Conservation (phyloP, 2,329 filamentous ascomycete genomes). For the Aureobasidium sp. region DNA sequence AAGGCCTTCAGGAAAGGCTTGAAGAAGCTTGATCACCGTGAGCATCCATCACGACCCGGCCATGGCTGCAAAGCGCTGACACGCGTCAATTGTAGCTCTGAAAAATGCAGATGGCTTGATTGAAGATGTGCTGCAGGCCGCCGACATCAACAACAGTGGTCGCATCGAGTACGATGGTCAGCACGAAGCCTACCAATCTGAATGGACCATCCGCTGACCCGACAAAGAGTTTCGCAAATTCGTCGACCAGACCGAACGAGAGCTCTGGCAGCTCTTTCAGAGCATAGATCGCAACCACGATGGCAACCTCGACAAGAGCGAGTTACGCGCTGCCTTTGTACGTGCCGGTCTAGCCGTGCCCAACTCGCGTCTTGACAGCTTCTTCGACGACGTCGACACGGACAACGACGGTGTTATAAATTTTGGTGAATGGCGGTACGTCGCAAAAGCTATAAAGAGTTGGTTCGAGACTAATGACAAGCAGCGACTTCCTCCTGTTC, state of each 20-base stretch:
- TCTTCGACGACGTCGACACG: constrained; percentile 83
- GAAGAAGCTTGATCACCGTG: constrained; percentile 86
- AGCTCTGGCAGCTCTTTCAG: constrained; percentile 74
- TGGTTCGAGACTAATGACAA: neutral
- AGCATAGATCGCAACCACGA: constrained; percentile 81
- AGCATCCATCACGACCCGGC: constrained; percentile 31
- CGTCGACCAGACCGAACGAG: constrained; percentile 77
- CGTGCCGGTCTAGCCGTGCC: constrained; percentile 73
- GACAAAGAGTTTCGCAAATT: constrained; percentile 77
- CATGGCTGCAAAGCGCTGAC: neutral
- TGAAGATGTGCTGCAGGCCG: constrained; percentile 68
- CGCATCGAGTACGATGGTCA: constrained; percentile 83
- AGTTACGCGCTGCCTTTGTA: constrained; percentile 72
- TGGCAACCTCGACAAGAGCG: constrained; percentile 78
- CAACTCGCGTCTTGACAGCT: constrained; percentile 67
- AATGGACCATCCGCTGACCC: constrained; percentile 2
- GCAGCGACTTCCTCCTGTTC: constrained; percentile 87
- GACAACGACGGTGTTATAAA: constrained; percentile 82
- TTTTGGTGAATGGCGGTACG: constrained; percentile 93
- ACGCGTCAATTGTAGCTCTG: constrained; percentile 47
- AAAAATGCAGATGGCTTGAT: constrained; percentile 90
- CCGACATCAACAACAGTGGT: constrained; percentile 82
- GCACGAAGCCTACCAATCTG: neutral
- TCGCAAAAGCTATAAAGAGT: neutral
- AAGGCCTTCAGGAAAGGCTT: constrained; percentile 78